Conservation (phyloP, 1,284 basidiomycete species). For the Testicularia cyperi region DNA sequence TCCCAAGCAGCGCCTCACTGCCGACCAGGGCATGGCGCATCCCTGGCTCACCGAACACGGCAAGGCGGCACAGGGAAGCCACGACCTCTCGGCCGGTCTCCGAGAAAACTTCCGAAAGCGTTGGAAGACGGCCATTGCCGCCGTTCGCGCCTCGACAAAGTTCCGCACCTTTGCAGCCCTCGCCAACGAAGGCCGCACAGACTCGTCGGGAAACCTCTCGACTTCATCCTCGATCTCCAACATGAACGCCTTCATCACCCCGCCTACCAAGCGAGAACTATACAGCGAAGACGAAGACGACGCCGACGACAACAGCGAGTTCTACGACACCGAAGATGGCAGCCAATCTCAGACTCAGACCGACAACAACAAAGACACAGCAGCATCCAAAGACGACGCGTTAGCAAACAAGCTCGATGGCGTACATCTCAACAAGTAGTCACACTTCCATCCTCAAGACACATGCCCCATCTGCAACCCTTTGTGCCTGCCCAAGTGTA, state of each 20-base stretch:
- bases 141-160: conserved; percentile 56
- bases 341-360: too few species aligned
- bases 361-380: too few species aligned
- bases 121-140: conserved; percentile 58
- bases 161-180: conserved; percentile 50
- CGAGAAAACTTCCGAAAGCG: conserved; percentile 58
- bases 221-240: background rate
- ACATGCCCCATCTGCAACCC: too few species aligned
- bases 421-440: conserved; percentile 14
- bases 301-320: conserved; percentile 13
- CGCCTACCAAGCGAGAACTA: conserved; percentile 36
- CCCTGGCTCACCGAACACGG: conserved; percentile 58
- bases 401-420: conserved; percentile 14
- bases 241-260: conserved; percentile 14
- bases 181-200: conserved; percentile 18
- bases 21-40: conserved; percentile 71
- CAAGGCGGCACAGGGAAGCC: conserved; percentile 26
- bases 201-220: conserved; percentile 5
- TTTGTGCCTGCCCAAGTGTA: too few species aligned
- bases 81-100: conserved; percentile 55
- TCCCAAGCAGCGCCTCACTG: conserved; percentile 72
- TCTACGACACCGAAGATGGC: conserved; percentile 29
- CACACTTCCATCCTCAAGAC: too few species aligned
- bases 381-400: too few species aligned
- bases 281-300: conserved; percentile 37